Conservation (phyloP, 352 stramenopile species). For the Pythium grandisporangium region DNA sequence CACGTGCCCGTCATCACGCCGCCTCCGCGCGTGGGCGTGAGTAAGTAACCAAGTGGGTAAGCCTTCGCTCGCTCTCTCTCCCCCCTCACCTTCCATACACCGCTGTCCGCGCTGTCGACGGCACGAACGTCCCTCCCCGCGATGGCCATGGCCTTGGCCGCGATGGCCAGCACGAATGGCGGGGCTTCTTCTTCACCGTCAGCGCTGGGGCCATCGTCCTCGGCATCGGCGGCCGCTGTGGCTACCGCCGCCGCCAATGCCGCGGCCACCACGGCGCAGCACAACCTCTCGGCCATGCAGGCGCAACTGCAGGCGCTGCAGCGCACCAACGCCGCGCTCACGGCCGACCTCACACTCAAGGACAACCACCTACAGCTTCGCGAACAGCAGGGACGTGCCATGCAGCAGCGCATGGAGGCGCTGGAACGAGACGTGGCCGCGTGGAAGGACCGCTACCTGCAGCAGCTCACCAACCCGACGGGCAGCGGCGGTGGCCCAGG, state of each 20-base stretch:
- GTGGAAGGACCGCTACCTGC: slow-evolving; percentile 63
- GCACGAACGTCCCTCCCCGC: too few species aligned
- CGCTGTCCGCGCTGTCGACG: too few species aligned
- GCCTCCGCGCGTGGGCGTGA: too few species aligned
- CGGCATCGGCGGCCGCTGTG: too few species aligned
- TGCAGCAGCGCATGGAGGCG: slow-evolving; percentile 61
- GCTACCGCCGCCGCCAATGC: slow-evolving; percentile 4
- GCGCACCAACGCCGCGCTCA: slow-evolving; percentile 47
- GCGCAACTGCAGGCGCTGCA: slow-evolving; percentile 49
- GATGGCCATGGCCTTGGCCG: too few species aligned
- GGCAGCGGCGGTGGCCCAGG: not conserved
- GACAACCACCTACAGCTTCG: slow-evolving; percentile 69
- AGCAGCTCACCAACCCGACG: slow-evolving; percentile 20
- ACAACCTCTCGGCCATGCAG: slow-evolving; percentile 58
- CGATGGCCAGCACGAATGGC: too few species aligned
- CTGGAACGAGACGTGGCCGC: slow-evolving; percentile 36
- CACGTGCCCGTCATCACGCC: too few species aligned
- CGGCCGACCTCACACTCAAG: slow-evolving; percentile 52
- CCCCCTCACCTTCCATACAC: too few species aligned
- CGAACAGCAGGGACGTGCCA: slow-evolving; percentile 66
- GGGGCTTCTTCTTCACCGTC: too few species aligned
- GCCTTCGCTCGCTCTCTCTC: too few species aligned
- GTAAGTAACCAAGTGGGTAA: too few species aligned
- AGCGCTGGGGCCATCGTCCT: too few species aligned
- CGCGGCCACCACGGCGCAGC: slow-evolving; percentile 27